Evolutionary conservation across 2,329 filamentous ascomycete genomes (phyloP), one percentile per base, ranked within the genome.

Genomic region (Paracoccidioides lutzii): DNA sequence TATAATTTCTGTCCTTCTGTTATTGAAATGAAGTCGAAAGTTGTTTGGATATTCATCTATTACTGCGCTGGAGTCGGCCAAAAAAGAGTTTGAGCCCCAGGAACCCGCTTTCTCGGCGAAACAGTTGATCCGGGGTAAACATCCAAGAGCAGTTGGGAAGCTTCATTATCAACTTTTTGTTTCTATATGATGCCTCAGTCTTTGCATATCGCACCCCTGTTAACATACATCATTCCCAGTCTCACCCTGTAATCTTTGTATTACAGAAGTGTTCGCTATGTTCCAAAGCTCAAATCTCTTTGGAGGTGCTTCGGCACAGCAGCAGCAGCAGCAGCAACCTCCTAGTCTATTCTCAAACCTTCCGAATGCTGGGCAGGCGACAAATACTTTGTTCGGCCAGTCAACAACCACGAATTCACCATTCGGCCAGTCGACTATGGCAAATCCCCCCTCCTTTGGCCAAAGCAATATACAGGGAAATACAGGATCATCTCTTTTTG

Each of bases 401-500:
- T 40, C 45, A 55, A 54, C 58, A 22, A 22, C 22, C 22, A 22
- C 22, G 2, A 22, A 22, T 22, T n/a, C 49, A 49, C 41, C 56
- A 37, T 32, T 45, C 41, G 32, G 37, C 42, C 41, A 59, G 54
- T 40, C 45, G 53, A 55, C 58, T 22, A 22, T 22, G 22, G 22
- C 22, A 28, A 52, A 4, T 32, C 15, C 45, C 12, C n/a, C 45
- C 12, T 41, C 37, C 22, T 52, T 52, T 38, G 49, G 35, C 5
- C 37, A 40, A 22, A 52, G 10, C 49, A 41, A 35, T 9, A 49
- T 63, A 10, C 66, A 69, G 53, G 56, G 57, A 12, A 52, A 52
- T n/a, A 54, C 64, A 30, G 54, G 58, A 45, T 60, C 63, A 52
- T 63, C 65, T 52, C 41, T 67, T 57, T 63, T 66, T 54, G 63